Evolutionary conservation across 768 basidiomycete genomes (phyloP), one percentile per base, ranked within the genome.

Genomic region (Leccinum incarnatum): DNA sequence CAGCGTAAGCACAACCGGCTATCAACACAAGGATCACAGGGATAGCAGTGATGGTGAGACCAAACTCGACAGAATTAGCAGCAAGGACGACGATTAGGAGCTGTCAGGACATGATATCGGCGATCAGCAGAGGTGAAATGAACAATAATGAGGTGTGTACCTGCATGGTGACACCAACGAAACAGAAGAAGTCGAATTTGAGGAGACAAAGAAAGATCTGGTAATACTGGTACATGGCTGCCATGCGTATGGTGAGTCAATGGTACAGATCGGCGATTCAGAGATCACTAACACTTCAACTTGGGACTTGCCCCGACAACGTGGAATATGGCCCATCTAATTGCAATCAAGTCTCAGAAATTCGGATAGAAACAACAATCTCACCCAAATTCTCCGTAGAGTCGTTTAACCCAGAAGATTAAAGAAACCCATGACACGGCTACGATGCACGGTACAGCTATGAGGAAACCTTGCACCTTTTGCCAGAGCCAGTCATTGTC

Each of bases 181-280:
- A 93, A 71, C 83, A 85, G 77, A 94, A 94, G 73, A 93, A 94
- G 71, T 94, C 91, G 71, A 94, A 93, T 70, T 93, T 94, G 65
- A 94, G 82, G 54, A 94, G 80, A 68, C 91, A 93, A 51, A 94
- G 84, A 80, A 93, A 83, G 65, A 94, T 84, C 74, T 94, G 89
- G 67, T 94, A 94, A 74, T 79, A 91, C 67, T 89, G 89, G 70
- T 91, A 93, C 92, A 94, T 94, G 30, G 82, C 91, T 93, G 62
- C 54, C 54, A 45, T 14, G 61, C 36, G 57, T 54, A 53, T 46
- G 45, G 58, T 57, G 32, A 59, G 53, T 51, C 5, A 55, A 30
- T 6, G 19, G 23, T 37, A 50, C 10, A 19, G 9, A 36, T 12
- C 58, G 8, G 7, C 10, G 21, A 53, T 11, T 45, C 42, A 23